Percentiles rank a stretch among this genome's conserved stretches.
These are phyloP conservation scores for Crithidia acanthocephali DNA, from an alignment of 208 protist species.

Conservation along the genomic window DNA sequence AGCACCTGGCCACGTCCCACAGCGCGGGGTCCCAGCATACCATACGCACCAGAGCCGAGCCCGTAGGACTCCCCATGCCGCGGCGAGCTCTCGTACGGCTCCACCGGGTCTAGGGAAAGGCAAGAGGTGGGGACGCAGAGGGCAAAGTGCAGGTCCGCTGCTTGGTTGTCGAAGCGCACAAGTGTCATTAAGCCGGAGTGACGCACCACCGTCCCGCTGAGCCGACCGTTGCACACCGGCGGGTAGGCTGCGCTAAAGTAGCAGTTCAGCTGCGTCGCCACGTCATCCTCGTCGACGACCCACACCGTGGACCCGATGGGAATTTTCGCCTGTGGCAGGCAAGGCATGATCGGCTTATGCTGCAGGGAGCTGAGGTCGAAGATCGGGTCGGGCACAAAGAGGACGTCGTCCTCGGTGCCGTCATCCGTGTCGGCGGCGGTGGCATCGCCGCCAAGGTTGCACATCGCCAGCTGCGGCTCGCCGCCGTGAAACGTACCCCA, in stretches of 20 bases:
- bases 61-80: conserved; percentile 31
- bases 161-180: conserved; percentile 50
- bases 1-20: conserved; percentile 8
- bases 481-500: conserved; percentile 46
- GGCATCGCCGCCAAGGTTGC: conserved; percentile 14
- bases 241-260: conserved; percentile 65
- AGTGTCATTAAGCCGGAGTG: conserved; percentile 71
- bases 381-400: conserved; percentile 74
- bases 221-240: conserved; percentile 75
- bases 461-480: conserved; percentile 24
- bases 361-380: conserved; percentile 41
- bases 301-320: conserved; percentile 61
- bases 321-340: conserved; percentile 41
- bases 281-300: conserved; percentile 85
- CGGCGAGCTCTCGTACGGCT: conserved; percentile 53
- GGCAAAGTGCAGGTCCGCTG: conserved; percentile 40
- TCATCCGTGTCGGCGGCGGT: conserved; percentile 18
- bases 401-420: conserved; percentile 37
- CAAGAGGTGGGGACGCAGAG: conserved; percentile 70
- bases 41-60: conserved; percentile 42
- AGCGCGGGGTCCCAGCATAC: conserved; percentile 50
- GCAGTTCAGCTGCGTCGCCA: conserved; percentile 63
- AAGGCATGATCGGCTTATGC: conserved; percentile 56
- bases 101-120: conserved; percentile 59
- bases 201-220: conserved; percentile 53